These are phyloP conservation scores for Thalassiosira delicatula DNA, from an alignment of 352 stramenopile genomes.

Conservation along the genomic window DNA sequence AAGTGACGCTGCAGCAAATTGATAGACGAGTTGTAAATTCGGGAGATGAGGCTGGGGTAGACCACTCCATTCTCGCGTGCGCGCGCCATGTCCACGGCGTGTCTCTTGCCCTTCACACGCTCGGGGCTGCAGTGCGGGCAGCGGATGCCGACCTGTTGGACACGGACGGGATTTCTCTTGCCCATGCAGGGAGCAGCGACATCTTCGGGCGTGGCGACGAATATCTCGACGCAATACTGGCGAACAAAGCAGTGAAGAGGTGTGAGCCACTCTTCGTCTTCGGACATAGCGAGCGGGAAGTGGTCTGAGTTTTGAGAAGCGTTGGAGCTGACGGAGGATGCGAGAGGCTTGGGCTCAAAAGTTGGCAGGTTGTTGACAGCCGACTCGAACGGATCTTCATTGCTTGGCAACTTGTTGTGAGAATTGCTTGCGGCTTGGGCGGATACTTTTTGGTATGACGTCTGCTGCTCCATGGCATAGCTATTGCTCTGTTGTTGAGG, in stretches of 20 bases:
- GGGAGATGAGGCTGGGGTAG: conserved; percentile 78
- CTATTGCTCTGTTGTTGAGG: too few relatives aligned
- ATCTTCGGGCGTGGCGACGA: conserved; percentile 65
- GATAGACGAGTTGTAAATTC: conserved; percentile 83
- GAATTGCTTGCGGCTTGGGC: too few relatives aligned
- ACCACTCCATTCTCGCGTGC: conserved; percentile 78
- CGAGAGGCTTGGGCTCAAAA: not conserved
- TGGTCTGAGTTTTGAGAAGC: conserved; percentile 27
- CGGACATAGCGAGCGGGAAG: conserved; percentile 61
- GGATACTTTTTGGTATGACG: too few relatives aligned
- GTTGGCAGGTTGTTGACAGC: not conserved
- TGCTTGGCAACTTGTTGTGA: not conserved
- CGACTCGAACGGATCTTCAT: not conserved
- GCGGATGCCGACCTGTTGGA: conserved; percentile 81
- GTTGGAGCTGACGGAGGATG: not conserved
- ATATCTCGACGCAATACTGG: conserved; percentile 75
- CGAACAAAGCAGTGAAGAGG: conserved; percentile 81
- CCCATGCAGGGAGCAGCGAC: conserved; percentile 68
- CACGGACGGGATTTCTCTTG: conserved; percentile 72
- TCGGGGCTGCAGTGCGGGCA: conserved; percentile 76
- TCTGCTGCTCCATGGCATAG: conserved; percentile 3
- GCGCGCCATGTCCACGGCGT: conserved; percentile 12
- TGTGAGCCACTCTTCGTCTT: conserved; percentile 73
- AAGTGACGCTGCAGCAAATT: conserved; percentile 84
- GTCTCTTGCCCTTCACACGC: conserved; percentile 3